phyloP scores from a whole-genome alignment of 2,329 filamentous ascomycete genomes.

The Scolecobasidium constrictum region DNA sequence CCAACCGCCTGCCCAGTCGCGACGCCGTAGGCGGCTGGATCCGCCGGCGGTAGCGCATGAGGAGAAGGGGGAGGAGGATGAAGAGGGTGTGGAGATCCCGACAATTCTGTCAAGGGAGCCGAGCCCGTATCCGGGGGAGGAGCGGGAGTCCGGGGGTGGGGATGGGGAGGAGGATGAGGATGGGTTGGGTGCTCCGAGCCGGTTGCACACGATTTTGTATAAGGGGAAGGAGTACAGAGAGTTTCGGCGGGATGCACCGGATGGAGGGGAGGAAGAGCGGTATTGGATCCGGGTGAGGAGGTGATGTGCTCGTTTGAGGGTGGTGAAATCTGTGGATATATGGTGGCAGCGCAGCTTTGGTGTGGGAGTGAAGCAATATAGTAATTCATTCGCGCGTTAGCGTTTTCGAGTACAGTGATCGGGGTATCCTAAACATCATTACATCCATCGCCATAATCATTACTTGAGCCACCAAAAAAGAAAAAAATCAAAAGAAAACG shows the following conservation, averaged over 20 bases:
- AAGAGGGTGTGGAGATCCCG: not conserved
- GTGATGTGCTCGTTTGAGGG: too few species aligned
- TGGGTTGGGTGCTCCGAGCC: not conserved
- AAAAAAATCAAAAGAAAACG: not conserved
- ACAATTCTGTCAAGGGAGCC: not conserved
- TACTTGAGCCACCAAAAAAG: too few species aligned
- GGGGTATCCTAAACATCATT: too few species aligned
- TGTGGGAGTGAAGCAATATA: too few species aligned
- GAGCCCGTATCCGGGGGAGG: not conserved
- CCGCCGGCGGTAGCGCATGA: not conserved
- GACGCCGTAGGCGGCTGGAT: not conserved
- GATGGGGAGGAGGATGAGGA: not conserved
- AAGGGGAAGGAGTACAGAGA: not conserved
- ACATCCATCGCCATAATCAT: too few species aligned
- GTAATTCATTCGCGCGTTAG: too few species aligned
- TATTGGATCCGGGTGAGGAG: not conserved
- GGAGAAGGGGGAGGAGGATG: not conserved
- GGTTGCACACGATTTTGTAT: not conserved
- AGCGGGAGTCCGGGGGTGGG: not conserved
- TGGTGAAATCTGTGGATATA: too few species aligned
- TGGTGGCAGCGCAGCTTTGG: too few species aligned
- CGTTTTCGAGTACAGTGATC: too few species aligned
- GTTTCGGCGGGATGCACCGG: not conserved
- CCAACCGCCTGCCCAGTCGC: not conserved
- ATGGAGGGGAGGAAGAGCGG: not conserved